These are phyloP conservation scores for Umbelopsis sp. DNA, from an alignment of 371 early-diverging fungal species.

Conservation along the genomic window DNA sequence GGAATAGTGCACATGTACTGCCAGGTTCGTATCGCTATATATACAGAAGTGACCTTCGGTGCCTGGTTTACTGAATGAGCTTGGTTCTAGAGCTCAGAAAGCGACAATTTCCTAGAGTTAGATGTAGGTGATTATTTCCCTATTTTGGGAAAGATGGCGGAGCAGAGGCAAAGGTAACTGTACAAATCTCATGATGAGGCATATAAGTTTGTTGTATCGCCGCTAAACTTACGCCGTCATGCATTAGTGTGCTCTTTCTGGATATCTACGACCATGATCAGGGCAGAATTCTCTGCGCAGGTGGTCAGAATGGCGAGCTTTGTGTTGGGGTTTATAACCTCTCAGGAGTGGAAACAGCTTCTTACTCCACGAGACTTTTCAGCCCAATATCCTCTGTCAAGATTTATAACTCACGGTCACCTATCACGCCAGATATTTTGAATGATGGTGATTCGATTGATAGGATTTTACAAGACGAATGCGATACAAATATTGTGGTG, in stretches of 20 bases:
- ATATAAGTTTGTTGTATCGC: neutral
- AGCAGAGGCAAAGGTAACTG: slow-evolving; percentile 38
- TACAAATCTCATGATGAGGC: no score
- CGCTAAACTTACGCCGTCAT: neutral
- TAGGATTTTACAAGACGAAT: slow-evolving; percentile 18
- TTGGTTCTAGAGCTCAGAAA: slow-evolving; percentile 13
- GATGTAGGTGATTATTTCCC: slow-evolving; percentile 41
- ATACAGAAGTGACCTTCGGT: neutral
- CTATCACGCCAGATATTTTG: slow-evolving; percentile 27
- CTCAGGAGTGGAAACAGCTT: slow-evolving; percentile 37
- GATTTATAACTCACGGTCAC: slow-evolving; percentile 55
- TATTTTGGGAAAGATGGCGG: slow-evolving; percentile 39
- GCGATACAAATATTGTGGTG: slow-evolving; percentile 56
- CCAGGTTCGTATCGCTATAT: slow-evolving; percentile 19
- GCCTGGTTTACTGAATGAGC: neutral
- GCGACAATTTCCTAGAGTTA: slow-evolving; percentile 33
- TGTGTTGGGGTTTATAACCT: slow-evolving; percentile 46
- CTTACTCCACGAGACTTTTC: slow-evolving; percentile 41
- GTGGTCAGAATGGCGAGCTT: slow-evolving; percentile 65
- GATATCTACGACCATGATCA: slow-evolving; percentile 51
- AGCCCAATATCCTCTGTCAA: slow-evolving; percentile 53
- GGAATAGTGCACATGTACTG: slow-evolving; percentile 47
- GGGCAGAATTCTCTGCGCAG: slow-evolving; percentile 59
- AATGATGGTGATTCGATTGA: slow-evolving; percentile 5
- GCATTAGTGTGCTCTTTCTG: slow-evolving; percentile 51